Evolutionary conservation across 768 basidiomycete species (phyloP).

Genomic region (Rhizopogon roseolus): DNA sequence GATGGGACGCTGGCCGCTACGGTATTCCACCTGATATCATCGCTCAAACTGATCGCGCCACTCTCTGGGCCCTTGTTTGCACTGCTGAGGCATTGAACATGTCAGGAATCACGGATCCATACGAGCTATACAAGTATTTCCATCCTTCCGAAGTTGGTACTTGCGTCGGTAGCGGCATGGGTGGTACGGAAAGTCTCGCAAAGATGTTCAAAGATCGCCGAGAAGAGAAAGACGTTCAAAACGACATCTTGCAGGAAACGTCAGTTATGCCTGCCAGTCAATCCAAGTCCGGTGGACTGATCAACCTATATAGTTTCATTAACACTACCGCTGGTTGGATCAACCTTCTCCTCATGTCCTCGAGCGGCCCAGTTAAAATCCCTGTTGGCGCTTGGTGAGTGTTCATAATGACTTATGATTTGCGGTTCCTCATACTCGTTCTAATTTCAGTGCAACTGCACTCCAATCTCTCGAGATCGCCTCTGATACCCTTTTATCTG

Average conservation of each 20-base stretch:
- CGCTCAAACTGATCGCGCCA: slow-evolving; percentile 87
- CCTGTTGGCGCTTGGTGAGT: slow-evolving; percentile 96
- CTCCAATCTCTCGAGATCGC: slow-evolving; percentile 98
- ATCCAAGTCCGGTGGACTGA: slow-evolving; percentile 1
- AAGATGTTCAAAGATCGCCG: slow-evolving; percentile 99
- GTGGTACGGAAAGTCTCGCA: slow-evolving; percentile 83
- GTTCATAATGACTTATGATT: not conserved
- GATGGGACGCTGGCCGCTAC: slow-evolving; percentile 95
- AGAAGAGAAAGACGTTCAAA: slow-evolving; percentile 97
- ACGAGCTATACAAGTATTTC: slow-evolving; percentile 94
- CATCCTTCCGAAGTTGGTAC: slow-evolving; percentile 97
- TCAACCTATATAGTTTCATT: slow-evolving; percentile 67
- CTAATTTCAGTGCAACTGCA: slow-evolving; percentile 73
- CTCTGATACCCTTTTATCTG: slow-evolving; percentile 89
- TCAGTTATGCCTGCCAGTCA: slow-evolving; percentile 33
- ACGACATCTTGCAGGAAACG: slow-evolving; percentile 98
- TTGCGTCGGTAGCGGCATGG: slow-evolving; percentile 95
- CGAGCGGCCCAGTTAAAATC: slow-evolving; percentile 97
- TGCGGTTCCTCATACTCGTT: slow-evolving; percentile 3
- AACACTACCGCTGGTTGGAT: slow-evolving; percentile 99
- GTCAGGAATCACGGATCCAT: slow-evolving; percentile 97
- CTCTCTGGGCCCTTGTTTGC: slow-evolving; percentile 92
- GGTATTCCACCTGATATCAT: slow-evolving; percentile 97
- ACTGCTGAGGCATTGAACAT: slow-evolving; percentile 94
- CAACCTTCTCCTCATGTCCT: slow-evolving; percentile 90